Evolutionary conservation across 257 asterid species (phyloP), one percentile per base, ranked within the genome.

Genomic region (Anisodus acutangulus): DNA sequence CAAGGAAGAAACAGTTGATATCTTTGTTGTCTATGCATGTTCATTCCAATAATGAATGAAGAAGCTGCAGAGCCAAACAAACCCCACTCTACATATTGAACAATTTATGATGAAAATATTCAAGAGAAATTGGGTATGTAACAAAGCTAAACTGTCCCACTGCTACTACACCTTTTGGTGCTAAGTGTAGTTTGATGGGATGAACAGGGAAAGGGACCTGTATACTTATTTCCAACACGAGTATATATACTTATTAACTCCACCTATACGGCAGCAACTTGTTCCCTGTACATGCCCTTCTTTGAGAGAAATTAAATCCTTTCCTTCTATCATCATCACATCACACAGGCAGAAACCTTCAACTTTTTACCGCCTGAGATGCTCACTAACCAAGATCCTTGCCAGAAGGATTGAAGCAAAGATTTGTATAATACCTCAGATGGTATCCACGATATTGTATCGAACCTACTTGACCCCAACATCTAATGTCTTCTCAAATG

Each of bases 281-380:
- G 83, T 85, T 85, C 71, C 78, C 83, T 85, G 82, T 88, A 89
- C 92, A 88, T 43, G 85, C 53, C 71, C 63, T 43, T 45, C 47
- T 5, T 11, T 9, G 63, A 22, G 64, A 74, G 86, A 70, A 51
- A 41, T 12, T 49, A 43, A 51, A 55, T 85, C 76, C 62, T 69
- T 83, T 79, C 84, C 62, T 69, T 70, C 37, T 43, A 69, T 69
- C 31, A 69, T 69, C 45, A 70, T 78, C 76, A 76, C 91, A 86
- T 85, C 89, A 86, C 90, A 84, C 90, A 82, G 88, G 91, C 92
- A 90, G 92, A 88, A 84, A 37, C 26, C 71, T 59, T 7, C 2
- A 16, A 80, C 47, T 82, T 79, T 82, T 51, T 39, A 83, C 89
- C 87, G 88, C 90, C 87, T 81, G 88, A 88, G 90, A 91, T 84